Conservation (phyloP, 1,284 basidiomycete species). For the Cutaneotrichosporon sp. region DNA sequence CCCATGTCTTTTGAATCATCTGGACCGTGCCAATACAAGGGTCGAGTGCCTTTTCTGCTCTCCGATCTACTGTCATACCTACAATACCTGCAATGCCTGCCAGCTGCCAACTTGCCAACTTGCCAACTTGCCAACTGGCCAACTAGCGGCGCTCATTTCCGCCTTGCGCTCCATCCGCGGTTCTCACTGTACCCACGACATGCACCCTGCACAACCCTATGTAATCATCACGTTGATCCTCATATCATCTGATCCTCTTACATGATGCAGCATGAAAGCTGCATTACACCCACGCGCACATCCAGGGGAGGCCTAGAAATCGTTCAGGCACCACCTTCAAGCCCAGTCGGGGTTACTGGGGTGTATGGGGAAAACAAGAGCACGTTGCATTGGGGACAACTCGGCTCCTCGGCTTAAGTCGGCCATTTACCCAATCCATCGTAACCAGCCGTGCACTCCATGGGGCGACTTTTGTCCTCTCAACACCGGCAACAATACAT, state of each 20-base stretch:
- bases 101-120: too few relatives aligned
- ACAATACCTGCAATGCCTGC: too few relatives aligned
- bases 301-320: not conserved
- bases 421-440: not conserved
- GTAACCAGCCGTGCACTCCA: not conserved
- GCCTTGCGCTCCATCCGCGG: not conserved
- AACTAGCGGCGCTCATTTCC: not conserved
- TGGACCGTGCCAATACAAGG: too few relatives aligned
- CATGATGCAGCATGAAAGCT: too few relatives aligned
- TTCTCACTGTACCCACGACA: not conserved
- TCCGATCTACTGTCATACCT: too few relatives aligned
- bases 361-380: not conserved
- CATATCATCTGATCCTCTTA: too few relatives aligned
- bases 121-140: too few relatives aligned
- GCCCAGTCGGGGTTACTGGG: not conserved
- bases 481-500: constrained; percentile 1
- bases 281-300: not conserved
- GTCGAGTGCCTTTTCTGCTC: too few relatives aligned
- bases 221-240: not conserved
- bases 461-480: not conserved
- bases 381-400: not conserved
- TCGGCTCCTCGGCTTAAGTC: not conserved
- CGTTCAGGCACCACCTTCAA: not conserved
- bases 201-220: not conserved
- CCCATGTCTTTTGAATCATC: too few relatives aligned